Evolutionary conservation across 2,329 filamentous ascomycete species (phyloP), one percentile per base, ranked within the genome.

Genomic region (Ophiostoma triangulosporum): DNA sequence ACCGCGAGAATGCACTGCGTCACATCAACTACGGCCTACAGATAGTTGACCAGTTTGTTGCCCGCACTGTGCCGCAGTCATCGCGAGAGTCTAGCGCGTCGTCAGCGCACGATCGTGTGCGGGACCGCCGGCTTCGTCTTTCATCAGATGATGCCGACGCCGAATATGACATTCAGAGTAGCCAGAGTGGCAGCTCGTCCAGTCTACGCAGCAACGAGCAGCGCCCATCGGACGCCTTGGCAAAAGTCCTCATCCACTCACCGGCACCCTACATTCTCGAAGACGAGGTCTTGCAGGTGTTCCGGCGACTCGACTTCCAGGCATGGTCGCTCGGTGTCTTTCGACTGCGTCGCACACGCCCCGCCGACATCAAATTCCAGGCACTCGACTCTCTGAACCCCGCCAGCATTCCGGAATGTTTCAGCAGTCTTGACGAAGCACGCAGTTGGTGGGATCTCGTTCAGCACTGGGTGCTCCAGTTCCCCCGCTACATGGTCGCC

Each of bases 1-100:
- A 70, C 54, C 58, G 59, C 9, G 59, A 60, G 20, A 64, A 63
- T 1, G 68, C 68, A 0, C 60, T 68, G 14, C 58, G 62, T 7
- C 69, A 71, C 56, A 61, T 69, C 48, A 62, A 60, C 48, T 66
- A 64, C 52, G 69, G 69, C 1, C 64, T 68, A 53, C 62, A 60
- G 54, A 65, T 71, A 56, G 59, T 69, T 17, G 62, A 65, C 36
- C 66, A 68, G 51, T 63, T 69, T 20, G 53, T 63, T 6, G 52
- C 43, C 6, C 40, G 46, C 17, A 55, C 45, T 22, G 43, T 50
- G 45, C 43, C 51, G 50, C 43, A 27, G 46, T 12, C 9, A 17
- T 17, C 43, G 26, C 4, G 6, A 15, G 38, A 43, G 14, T 7
- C 20, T 12, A 17, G n/a, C 24, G 3, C 26, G 14, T 4, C 43